Conservation (phyloP, 208 protist species). For the Acanthamoeba castellanii region DNA sequence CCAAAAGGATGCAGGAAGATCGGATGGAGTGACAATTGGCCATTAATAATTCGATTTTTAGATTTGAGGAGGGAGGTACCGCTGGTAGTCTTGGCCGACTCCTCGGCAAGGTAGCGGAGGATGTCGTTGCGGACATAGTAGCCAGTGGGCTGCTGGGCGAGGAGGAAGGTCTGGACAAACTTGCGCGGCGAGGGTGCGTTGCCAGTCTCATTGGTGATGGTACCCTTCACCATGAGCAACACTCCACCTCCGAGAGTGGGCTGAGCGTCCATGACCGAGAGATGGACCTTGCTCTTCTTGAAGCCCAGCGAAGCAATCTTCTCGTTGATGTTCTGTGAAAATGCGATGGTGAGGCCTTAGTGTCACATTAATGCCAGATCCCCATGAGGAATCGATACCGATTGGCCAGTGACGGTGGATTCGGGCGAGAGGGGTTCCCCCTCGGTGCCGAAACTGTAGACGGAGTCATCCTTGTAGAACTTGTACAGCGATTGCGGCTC, state of each 20-base stretch:
- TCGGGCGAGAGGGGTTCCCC: not conserved
- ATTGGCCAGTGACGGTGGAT: slow-evolving; percentile 47
- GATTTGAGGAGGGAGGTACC: not conserved
- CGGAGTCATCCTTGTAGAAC: slow-evolving; percentile 73
- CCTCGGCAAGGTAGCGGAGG: slow-evolving; percentile 61
- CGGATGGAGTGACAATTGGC: too few species aligned
- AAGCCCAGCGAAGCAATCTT: slow-evolving; percentile 65
- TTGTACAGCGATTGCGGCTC: slow-evolving; percentile 66
- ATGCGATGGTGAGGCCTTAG: too few species aligned
- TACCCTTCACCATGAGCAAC: slow-evolving; percentile 69
- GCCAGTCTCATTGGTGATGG: slow-evolving; percentile 20
- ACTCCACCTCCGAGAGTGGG: slow-evolving; percentile 37
- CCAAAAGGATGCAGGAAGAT: not conserved
- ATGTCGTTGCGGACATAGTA: slow-evolving; percentile 77
- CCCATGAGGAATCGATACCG: not conserved
- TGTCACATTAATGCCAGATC: too few species aligned
- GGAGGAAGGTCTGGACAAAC: slow-evolving; percentile 73
- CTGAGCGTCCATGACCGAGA: slow-evolving; percentile 63
- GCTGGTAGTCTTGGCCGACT: not conserved
- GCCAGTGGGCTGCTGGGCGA: slow-evolving; percentile 61
- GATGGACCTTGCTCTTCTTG: slow-evolving; percentile 62
- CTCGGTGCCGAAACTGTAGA: slow-evolving; percentile 13
- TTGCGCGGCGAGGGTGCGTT: slow-evolving; percentile 9
- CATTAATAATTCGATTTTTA: too few species aligned
- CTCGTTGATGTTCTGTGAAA: slow-evolving; percentile 57